Evolutionary conservation across 345 rosid genomes (phyloP).

Genomic region (Salix brachista): DNA sequence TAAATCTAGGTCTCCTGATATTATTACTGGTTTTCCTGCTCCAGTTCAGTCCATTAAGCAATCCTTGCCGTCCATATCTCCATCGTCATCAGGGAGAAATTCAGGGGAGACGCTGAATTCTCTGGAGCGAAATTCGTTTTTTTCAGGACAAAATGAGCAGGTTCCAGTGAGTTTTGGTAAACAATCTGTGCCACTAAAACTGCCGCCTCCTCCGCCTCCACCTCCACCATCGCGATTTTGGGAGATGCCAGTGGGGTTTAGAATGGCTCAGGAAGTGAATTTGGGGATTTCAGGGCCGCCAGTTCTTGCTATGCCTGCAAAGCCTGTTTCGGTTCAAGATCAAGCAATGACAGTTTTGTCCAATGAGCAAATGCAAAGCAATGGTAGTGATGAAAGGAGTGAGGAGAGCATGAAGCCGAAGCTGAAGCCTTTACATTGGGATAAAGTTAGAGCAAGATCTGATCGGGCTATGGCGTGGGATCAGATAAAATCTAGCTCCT

Average conservation of each 20-base stretch:
- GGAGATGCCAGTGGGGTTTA: constrained; percentile 38
- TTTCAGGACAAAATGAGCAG: constrained; percentile 15
- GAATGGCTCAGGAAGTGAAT: constrained; percentile 3
- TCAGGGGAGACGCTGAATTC: constrained; percentile 12
- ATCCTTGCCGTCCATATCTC: not conserved
- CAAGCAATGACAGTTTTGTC: not conserved
- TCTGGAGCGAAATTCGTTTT: constrained; percentile 9
- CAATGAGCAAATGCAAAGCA: constrained; percentile 21
- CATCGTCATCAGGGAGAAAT: constrained; percentile 7
- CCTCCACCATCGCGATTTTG: constrained; percentile 56
- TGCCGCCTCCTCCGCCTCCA: constrained; percentile 78
- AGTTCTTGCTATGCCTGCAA: constrained; percentile 33
- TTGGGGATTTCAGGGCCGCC: constrained; percentile 35
- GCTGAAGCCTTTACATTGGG: constrained; percentile 95
- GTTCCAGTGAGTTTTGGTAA: constrained; percentile 12
- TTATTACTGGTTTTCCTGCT: constrained; percentile 23
- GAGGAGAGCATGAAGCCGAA: constrained; percentile 62
- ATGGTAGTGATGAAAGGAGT: constrained; percentile 31
- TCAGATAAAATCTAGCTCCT: constrained; percentile 80
- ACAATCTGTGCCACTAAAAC: constrained; percentile 29
- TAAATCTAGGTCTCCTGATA: constrained; percentile 46
- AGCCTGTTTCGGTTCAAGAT: constrained; percentile 29
- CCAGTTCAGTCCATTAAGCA: constrained; percentile 12
- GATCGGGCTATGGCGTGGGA: constrained; percentile 96
- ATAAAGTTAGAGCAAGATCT: constrained; percentile 90